phyloP scores from a whole-genome alignment of 768 basidiomycete species.

The Fibroporia radiculosa region DNA sequence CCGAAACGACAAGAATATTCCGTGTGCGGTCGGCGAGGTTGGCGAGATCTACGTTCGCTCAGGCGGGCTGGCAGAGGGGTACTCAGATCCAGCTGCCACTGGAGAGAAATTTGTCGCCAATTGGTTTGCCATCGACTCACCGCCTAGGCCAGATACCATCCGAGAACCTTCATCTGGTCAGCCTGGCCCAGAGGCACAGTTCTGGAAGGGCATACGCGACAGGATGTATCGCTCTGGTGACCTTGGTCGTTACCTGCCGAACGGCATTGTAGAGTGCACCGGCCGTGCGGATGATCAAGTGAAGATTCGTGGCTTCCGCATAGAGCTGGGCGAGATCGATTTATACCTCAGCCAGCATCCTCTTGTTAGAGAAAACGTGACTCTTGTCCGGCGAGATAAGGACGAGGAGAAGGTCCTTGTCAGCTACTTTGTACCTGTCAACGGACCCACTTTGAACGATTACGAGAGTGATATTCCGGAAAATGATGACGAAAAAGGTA shows the following conservation, averaged over 20 bases:
- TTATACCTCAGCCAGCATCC: conserved; percentile 92
- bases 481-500: conserved; percentile 44
- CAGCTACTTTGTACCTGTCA: conserved; percentile 91
- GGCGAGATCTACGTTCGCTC: conserved; percentile 98
- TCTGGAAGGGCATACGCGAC: conserved; percentile 95
- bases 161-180: conserved; percentile 41
- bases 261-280: conserved; percentile 92
- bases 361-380: conserved; percentile 94
- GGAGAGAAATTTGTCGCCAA: conserved; percentile 89
- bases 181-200: conserved; percentile 61
- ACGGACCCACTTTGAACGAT: conserved; percentile 54
- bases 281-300: conserved; percentile 98
- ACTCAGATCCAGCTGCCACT: conserved; percentile 76
- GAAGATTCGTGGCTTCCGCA: conserved; percentile 98
- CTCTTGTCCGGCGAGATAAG: conserved; percentile 92
- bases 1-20: conserved; percentile 71
- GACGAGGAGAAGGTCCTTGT: conserved; percentile 99
- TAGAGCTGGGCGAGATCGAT: conserved; percentile 97
- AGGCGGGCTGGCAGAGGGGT: conserved; percentile 93
- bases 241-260: conserved; percentile 87
- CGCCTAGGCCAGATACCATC: conserved; percentile 64
- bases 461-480: conserved; percentile 60
- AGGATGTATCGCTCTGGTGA: conserved; percentile 98
- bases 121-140: conserved; percentile 64
- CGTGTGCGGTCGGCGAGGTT: conserved; percentile 92